These are phyloP conservation scores for Albugo laibachii DNA, from an alignment of 352 stramenopile species.

Conservation along the genomic window DNA sequence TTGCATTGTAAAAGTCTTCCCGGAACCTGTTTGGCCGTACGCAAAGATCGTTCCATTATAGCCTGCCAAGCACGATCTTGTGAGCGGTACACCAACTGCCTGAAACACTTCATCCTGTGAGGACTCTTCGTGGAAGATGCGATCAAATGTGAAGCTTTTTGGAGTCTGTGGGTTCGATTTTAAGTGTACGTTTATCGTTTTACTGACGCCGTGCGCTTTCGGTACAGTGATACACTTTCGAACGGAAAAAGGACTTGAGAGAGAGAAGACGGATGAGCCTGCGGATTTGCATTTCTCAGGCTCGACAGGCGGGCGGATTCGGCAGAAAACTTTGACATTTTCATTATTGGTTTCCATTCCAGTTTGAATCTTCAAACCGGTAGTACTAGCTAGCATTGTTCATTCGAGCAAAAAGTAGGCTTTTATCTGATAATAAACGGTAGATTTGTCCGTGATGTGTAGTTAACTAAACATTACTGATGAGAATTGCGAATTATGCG, in stretches of 20 bases:
- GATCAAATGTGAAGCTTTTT: conserved; percentile 82
- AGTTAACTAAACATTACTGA: no score
- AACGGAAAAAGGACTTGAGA: conserved; percentile 8
- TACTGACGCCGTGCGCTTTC: conserved; percentile 16
- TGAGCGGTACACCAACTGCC: conserved; percentile 66
- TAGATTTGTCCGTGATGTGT: no score
- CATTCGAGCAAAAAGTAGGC: no score
- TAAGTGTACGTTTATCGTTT: conserved; percentile 37
- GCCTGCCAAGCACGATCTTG: conserved; percentile 43
- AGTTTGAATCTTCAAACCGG: no score
- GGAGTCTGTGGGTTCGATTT: conserved; percentile 6
- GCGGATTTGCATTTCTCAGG: conserved; percentile 20
- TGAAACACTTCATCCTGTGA: conserved; percentile 86
- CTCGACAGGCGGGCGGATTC: conserved; percentile 63
- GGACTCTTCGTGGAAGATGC: conserved; percentile 75
- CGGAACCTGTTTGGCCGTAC: conserved; percentile 66
- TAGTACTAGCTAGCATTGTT: no score
- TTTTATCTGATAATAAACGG: no score
- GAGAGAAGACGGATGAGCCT: conserved; percentile 6
- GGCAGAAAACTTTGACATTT: conserved; percentile 78
- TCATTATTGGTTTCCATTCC: conserved; percentile 19
- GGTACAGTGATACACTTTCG: conserved; percentile 46
- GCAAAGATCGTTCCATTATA: conserved; percentile 81
- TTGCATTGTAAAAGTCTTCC: conserved; percentile 79
- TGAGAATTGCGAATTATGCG: no score